Evolutionary conservation across 1,284 basidiomycete genomes (phyloP).

Genomic region (Fomitopsis betulina): DNA sequence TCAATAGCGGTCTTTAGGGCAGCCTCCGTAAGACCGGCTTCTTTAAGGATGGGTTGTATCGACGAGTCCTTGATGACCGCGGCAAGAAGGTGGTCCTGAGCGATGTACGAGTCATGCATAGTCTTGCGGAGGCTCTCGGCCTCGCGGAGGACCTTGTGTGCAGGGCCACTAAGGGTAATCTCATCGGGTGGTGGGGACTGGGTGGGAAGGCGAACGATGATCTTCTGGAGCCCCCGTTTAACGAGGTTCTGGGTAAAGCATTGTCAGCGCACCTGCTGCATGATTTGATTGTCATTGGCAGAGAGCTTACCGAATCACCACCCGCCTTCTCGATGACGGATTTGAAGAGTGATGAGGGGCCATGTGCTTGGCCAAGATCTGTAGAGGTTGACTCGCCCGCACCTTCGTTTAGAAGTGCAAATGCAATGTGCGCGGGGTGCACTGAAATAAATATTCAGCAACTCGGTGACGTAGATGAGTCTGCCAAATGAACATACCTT

Average conservation of each 20-base stretch:
- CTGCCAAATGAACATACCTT: slow-evolving; percentile 47
- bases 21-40: slow-evolving; percentile 68
- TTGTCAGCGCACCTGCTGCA: slow-evolving; percentile 9
- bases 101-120: slow-evolving; percentile 92
- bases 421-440: slow-evolving; percentile 74
- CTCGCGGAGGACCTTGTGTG: slow-evolving; percentile 71
- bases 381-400: slow-evolving; percentile 28
- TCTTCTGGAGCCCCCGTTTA: slow-evolving; percentile 61
- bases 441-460: slow-evolving; percentile 35
- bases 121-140: slow-evolving; percentile 81
- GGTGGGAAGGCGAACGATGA: slow-evolving; percentile 73
- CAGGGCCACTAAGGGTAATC: slow-evolving; percentile 55
- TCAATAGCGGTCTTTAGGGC: slow-evolving; percentile 78
- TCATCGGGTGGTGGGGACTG: slow-evolving; percentile 87
- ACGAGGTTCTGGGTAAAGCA: slow-evolving; percentile 40
- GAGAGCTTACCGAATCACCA: slow-evolving; percentile 60
- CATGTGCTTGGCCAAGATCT: slow-evolving; percentile 26
- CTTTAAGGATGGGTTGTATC: slow-evolving; percentile 68
- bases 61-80: slow-evolving; percentile 74
- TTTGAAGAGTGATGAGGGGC: slow-evolving; percentile 52
- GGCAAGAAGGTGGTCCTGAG: slow-evolving; percentile 76
- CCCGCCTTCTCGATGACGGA: slow-evolving; percentile 78
- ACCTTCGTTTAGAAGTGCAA: slow-evolving; percentile 66
- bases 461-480: neutral
- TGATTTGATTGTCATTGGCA: neutral